A percentile compares a stretch with the other conserved stretches of the same genome.
phyloP scores from a whole-genome alignment of 1,139 yeast genomes.

The Suhomyces bolitotheri region DNA sequence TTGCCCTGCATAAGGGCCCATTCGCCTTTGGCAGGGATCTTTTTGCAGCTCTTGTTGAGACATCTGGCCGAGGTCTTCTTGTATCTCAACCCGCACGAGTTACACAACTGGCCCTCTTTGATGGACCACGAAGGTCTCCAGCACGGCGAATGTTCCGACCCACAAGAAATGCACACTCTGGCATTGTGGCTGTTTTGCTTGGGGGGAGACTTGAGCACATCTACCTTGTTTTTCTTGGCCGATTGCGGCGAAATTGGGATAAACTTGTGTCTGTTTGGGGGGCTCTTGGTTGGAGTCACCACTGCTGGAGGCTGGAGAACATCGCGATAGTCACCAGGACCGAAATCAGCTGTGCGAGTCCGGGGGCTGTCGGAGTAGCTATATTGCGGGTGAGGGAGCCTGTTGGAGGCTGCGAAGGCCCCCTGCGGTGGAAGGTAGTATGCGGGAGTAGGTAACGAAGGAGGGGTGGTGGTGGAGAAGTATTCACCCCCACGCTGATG shows the following conservation, averaged over 20 bases:
- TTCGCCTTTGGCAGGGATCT: conserved; percentile 96
- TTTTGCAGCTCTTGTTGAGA: conserved; percentile 67
- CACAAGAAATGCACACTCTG: conserved; percentile 85
- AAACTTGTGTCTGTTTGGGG: conserved; percentile 28
- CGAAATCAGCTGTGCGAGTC: neutral
- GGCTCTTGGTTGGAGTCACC: conserved; percentile 18
- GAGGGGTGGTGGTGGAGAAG: conserved; percentile 10
- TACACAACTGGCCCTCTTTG: conserved; percentile 89
- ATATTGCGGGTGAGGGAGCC: conserved; percentile 15
- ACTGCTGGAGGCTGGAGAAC: conserved; percentile 10
- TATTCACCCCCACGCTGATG: neutral
- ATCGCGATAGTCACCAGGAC: conserved; percentile 3
- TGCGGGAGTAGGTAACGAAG: conserved; percentile 7
- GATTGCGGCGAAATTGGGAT: conserved; percentile 50
- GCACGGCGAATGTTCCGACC: conserved; percentile 90
- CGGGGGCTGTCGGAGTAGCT: conserved; percentile 14
- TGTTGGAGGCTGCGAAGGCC: conserved; percentile 14
- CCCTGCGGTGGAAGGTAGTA: conserved; percentile 15
- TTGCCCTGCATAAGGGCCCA: conserved; percentile 84
- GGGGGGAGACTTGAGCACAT: conserved; percentile 39
- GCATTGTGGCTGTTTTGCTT: conserved; percentile 33
- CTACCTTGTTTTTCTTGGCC: conserved; percentile 31
- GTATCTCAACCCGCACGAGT: conserved; percentile 92
- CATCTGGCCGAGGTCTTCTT: conserved; percentile 94
- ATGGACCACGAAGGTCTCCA: conserved; percentile 98